Base-by-base conservation (phyloP, 2,329 filamentous ascomycete genomes). In the Elsinoe necatrix region DNA sequence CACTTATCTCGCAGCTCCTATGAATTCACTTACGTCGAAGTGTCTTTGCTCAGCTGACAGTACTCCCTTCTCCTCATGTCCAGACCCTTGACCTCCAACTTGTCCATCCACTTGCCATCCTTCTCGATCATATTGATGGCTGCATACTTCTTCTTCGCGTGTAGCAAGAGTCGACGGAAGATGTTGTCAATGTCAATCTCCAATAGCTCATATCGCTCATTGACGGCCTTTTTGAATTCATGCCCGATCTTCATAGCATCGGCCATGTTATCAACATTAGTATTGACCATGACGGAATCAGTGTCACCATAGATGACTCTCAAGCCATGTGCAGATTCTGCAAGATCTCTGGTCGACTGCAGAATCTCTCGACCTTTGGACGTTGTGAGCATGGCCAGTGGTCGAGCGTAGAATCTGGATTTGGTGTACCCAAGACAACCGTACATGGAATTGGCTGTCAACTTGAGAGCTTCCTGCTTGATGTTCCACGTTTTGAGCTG, bases 261-360 rank as follows among this genome's bases (percentile, higher is more conserved):
- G 29, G 87, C 83, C 27, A 97, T 87, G 63, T 87, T 95, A 72
- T 96, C 89, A 56, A 93, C 90, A 67, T 97, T 97, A 61, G 93
- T 95, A 68, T 98, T 98, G 77, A 98, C 97, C 93, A 98, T 98
- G 73, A 98, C 93, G 7, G 93, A 98, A 72, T 98, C 93, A 11
- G 93, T 98, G 73, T 98, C 93, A 75, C 93, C 93, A 65, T 98
- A 98, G 61, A 98, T 97, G 69, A 98, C 93, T 66, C 93, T 87
- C 27, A 98, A 80, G 14, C 68, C 68, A 59, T 90, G 85, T 63
- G 87, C 91, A 65, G 83, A 88, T 72, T 98, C 93, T 8, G 93
- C 93, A 60, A 98, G 81, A 55, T 95, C 91, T 71, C 97, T 98
- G 57, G 93, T 98, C 68, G 89, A 95, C 61, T 88, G 83, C 58